Conservation (phyloP, 768 basidiomycete species). For the Gelatoporia subvermispora region DNA sequence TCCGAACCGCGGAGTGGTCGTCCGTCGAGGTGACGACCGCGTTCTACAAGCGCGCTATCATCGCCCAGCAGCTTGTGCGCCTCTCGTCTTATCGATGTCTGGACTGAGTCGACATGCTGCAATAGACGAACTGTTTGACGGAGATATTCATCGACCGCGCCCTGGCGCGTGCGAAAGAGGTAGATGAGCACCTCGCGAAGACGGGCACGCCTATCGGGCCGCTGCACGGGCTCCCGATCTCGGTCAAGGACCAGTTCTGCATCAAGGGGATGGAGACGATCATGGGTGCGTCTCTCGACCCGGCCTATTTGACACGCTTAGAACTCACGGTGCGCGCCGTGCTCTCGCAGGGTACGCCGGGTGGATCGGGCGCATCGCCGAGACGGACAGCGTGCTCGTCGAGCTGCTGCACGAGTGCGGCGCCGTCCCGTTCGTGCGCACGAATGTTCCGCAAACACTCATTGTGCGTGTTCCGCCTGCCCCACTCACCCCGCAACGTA, state of each 20-base stretch:
- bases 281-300: conserved; percentile 42
- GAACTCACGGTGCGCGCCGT: background rate
- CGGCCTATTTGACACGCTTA: background rate
- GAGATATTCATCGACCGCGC: conserved; percentile 45
- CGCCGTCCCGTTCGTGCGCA: conserved; percentile 54
- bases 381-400: conserved; percentile 46
- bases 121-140: conserved; percentile 44
- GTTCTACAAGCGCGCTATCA: conserved; percentile 43
- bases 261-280: conserved; percentile 60
- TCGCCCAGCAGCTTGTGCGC: conserved; percentile 45
- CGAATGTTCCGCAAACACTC: conserved; percentile 53
- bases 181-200: conserved; percentile 35
- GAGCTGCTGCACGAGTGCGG: conserved; percentile 49
- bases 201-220: conserved; percentile 41
- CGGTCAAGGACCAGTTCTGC: conserved; percentile 44
- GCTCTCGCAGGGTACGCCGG: conserved; percentile 42
- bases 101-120: background rate
- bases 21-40: conserved; percentile 45
- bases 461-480: conserved; percentile 31
- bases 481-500: background rate
- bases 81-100: background rate
- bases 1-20: conserved; percentile 53
- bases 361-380: conserved; percentile 44
- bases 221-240: conserved; percentile 42
- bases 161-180: conserved; percentile 33